Evolutionary conservation across 1,284 basidiomycete species (phyloP), one percentile per base, ranked within the genome.

Genomic region (Leccinum colubrinum): DNA sequence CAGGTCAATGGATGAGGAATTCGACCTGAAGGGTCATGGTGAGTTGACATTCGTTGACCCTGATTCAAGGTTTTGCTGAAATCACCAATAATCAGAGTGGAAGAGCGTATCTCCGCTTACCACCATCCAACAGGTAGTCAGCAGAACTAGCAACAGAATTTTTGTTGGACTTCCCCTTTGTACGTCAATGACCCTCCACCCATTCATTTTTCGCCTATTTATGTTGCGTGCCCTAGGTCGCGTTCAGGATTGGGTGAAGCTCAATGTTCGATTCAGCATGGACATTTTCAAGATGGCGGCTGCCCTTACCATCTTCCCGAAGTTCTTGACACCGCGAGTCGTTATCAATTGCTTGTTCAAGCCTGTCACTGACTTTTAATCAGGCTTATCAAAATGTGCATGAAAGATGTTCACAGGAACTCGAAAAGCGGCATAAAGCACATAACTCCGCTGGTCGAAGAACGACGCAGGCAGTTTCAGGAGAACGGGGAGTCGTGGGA

Each of bases 101-200:
- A 69, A 65, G 39, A 61, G 58, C 9, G 17, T 76, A 4, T 66
- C 67, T 1, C 66, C 62, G 6, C 27, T 73, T 3, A 50, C 56
- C 2, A 61, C 61, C 7, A 25, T 71, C 11, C 68, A 64, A 54
- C 30, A 72, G 17, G 66, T 80, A 0, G 64, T 79, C 5, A 68
- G 71, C 48, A 68, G 75, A 48, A 65, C 73, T n/a, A 75, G 62
- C 53, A 80, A 78, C 59, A 71, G 81, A 22, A 56, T 74, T 6
- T 77, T 80, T 55, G 76, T 80, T 39, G 79, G 80, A 3, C 67
- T 76, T 15, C 78, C 79, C 20, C 57, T 78, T 9, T 80, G 79
- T 79, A 60, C 2, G 73, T 62, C n/a, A 51, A 3, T 30, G 25
- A 25, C 22, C 14, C 48, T 50, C 8, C 22, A 3, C 37, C 37